Percentiles rank a stretch among this genome's conserved stretches.
Evolutionary conservation across 2,329 filamentous ascomycete genomes (phyloP).

Genomic region (Neopestalotiopsis sp.): DNA sequence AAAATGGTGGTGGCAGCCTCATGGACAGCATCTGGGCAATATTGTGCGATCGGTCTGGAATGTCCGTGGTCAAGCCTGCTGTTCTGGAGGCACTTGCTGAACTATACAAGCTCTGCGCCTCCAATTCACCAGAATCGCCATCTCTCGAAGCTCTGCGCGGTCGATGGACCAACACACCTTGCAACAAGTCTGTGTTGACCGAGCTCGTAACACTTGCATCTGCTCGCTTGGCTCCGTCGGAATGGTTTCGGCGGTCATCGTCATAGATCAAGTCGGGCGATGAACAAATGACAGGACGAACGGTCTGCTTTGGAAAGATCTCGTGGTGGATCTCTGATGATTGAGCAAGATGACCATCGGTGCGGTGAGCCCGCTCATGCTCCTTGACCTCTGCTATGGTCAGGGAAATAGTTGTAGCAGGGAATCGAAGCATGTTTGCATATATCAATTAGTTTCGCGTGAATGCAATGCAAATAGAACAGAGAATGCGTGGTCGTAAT

Average conservation of each 20-base stretch:
- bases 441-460: neutral
- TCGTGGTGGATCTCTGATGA: constrained; percentile 23
- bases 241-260: neutral
- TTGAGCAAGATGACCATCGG: constrained; percentile 37
- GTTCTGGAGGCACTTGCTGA: neutral
- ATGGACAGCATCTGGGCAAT: constrained; percentile 19
- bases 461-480: neutral
- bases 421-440: constrained; percentile 45
- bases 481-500: neutral
- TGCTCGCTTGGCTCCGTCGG: neutral
- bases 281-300: neutral
- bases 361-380: constrained; percentile 39
- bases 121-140: neutral
- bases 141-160: neutral
- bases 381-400: constrained; percentile 47
- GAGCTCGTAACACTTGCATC: neutral
- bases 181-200: neutral
- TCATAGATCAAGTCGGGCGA: neutral
- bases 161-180: neutral
- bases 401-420: constrained; percentile 44
- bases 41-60: neutral
- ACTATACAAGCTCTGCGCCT: neutral
- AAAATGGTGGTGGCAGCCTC: constrained; percentile 35
- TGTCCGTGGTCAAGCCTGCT: neutral
- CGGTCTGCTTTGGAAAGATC: too few relatives aligned